Conservation (phyloP, 345 rosid species). For the Mangifera indica region DNA sequence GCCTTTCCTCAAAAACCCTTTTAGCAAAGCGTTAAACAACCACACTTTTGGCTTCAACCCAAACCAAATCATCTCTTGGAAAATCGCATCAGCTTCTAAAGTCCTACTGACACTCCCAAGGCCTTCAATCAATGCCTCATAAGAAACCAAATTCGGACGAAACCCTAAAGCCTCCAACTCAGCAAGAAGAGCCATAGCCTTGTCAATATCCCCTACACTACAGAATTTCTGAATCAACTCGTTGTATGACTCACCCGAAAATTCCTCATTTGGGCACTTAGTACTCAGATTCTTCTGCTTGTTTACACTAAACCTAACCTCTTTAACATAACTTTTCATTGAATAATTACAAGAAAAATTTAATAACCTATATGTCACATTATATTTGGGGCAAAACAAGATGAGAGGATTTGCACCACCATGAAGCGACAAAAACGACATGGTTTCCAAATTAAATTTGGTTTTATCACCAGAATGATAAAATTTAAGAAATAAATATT, state of each 20-base stretch:
- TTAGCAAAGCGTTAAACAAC: conserved; percentile 46
- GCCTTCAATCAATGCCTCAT: conserved; percentile 45
- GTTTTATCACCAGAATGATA: neutral
- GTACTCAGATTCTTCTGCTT: neutral
- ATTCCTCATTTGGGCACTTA: conserved; percentile 23
- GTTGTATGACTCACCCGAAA: conserved; percentile 36
- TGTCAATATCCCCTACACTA: conserved; percentile 39
- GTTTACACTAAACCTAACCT: neutral
- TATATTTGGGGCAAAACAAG: neutral
- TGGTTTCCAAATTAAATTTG: neutral
- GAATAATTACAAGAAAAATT: neutral
- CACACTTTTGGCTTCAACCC: conserved; percentile 37
- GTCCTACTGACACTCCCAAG: conserved; percentile 50
- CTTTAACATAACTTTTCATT: conserved; percentile 2
- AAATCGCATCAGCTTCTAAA: conserved; percentile 60
- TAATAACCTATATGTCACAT: neutral
- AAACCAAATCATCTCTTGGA: conserved; percentile 42
- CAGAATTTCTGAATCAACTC: conserved; percentile 45
- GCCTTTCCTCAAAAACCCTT: conserved; percentile 59
- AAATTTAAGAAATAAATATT: no score
- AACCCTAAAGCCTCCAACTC: conserved; percentile 50
- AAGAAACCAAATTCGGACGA: conserved; percentile 38
- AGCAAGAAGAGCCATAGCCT: conserved; percentile 53
- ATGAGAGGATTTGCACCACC: neutral
- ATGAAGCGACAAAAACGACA: neutral